Evolutionary conservation across 805 yeast genomes (phyloP).

Genomic region (Nakazawaea sp.): DNA sequence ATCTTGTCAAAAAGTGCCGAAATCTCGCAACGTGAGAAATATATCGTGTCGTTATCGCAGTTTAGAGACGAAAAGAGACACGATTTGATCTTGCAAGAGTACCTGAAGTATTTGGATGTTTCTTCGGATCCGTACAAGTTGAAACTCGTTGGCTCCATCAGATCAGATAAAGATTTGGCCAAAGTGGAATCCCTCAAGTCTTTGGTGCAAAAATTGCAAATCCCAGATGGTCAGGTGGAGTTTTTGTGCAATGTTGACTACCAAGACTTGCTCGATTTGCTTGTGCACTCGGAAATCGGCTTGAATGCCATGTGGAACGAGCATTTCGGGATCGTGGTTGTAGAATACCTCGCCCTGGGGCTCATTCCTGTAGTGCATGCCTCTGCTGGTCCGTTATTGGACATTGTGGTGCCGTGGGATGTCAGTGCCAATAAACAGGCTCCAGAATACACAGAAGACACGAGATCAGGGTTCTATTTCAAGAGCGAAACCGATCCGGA

Average conservation of each 20-base stretch:
- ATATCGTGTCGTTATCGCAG: slow-evolving; percentile 72
- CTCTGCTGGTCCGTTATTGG: slow-evolving; percentile 90
- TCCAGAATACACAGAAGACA: slow-evolving; percentile 21
- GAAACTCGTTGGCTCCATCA: slow-evolving; percentile 77
- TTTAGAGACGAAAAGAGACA: slow-evolving; percentile 96
- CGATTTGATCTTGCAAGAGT: slow-evolving; percentile 58
- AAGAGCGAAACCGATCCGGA: slow-evolving; percentile 70
- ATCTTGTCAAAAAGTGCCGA: slow-evolving; percentile 15
- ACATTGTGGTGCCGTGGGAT: slow-evolving; percentile 66
- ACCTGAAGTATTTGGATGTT: slow-evolving; percentile 38
- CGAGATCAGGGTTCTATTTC: slow-evolving; percentile 76
- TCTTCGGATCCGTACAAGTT: slow-evolving; percentile 41
- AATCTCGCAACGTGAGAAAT: slow-evolving; percentile 24
- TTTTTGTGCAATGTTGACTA: slow-evolving; percentile 74
- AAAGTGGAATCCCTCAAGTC: slow-evolving; percentile 45
- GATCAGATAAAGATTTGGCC: slow-evolving; percentile 58
- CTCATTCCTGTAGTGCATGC: slow-evolving; percentile 87
- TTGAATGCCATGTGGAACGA: slow-evolving; percentile 99
- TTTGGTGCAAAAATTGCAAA: slow-evolving; percentile 34
- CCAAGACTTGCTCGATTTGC: slow-evolving; percentile 45
- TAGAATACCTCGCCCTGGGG: slow-evolving; percentile 85
- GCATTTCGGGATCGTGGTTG: slow-evolving; percentile 97
- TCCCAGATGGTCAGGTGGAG: slow-evolving; percentile 34
- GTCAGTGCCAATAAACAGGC: slow-evolving; percentile 19
- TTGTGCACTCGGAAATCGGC: slow-evolving; percentile 62